These are phyloP conservation scores for Dianthus caryophyllus DNA, from an alignment of 148 eudicot genomes.

Conservation along the genomic window DNA sequence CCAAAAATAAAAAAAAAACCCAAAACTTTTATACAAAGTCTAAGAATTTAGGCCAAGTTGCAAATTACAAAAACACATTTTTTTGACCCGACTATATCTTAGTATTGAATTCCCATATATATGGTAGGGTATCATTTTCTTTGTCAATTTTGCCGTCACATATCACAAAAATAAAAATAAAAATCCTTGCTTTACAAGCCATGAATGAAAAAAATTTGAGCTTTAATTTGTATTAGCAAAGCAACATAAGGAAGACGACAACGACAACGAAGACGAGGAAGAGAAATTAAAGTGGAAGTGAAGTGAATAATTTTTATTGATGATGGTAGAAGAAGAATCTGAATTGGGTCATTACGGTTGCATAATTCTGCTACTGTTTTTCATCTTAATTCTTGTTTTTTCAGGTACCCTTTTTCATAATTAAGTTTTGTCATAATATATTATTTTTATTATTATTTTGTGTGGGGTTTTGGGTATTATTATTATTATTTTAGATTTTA, in stretches of 20 bases:
- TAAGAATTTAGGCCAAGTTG: too few relatives aligned
- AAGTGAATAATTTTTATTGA: slow-evolving; percentile 16
- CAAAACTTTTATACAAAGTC: too few relatives aligned
- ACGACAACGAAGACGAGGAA: slow-evolving; percentile 10
- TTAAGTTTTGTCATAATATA: not conserved
- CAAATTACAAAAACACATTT: not conserved
- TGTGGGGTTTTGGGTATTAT: too few relatives aligned
- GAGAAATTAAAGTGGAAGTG: slow-evolving; percentile 7
- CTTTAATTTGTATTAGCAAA: not conserved
- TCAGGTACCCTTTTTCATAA: slow-evolving; percentile 43
- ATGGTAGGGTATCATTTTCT: slow-evolving; percentile 14
- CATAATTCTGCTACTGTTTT: slow-evolving; percentile 26
- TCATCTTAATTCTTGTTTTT: slow-evolving; percentile 41
- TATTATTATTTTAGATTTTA: not conserved
- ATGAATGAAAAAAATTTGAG: slow-evolving; percentile 1
- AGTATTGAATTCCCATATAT: slow-evolving; percentile 16
- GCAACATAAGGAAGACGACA: not conserved
- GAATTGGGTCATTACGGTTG: slow-evolving; percentile 23
- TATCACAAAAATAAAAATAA: too few relatives aligned
- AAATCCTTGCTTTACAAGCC: not conserved
- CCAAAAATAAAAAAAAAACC: slow-evolving; percentile 6
- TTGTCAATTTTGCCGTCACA: too few relatives aligned
- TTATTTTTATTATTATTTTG: too few relatives aligned
- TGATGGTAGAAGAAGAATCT: slow-evolving; percentile 48
- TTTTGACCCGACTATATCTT: slow-evolving; percentile 19